A percentile compares a stretch with the other conserved stretches of the same genome.
Conservation (phyloP, 1,284 basidiomycete genomes). For the Grifola frondosa region DNA sequence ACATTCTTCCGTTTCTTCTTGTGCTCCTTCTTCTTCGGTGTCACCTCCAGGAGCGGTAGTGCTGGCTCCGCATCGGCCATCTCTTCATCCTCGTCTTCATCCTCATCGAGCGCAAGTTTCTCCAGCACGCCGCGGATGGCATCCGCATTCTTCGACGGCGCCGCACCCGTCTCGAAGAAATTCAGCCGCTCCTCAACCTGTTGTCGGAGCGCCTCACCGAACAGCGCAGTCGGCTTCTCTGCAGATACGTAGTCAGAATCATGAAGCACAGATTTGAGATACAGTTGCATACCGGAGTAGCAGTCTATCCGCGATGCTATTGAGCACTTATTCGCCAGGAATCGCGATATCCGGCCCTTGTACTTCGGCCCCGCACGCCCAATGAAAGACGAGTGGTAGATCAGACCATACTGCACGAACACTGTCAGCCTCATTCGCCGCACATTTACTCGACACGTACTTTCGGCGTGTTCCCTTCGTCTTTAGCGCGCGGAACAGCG, state of each 20-base stretch:
- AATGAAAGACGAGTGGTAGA: conserved; percentile 96
- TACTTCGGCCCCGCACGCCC: conserved; percentile 93
- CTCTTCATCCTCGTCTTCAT: conserved; percentile 66
- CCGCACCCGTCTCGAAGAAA: conserved; percentile 91
- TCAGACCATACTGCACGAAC: conserved; percentile 74
- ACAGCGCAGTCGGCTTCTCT: conserved; percentile 90
- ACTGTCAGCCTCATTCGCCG: neutral
- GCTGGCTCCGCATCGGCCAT: conserved; percentile 47
- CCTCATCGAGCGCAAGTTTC: conserved; percentile 70
- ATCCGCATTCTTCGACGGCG: conserved; percentile 85
- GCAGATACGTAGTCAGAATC: neutral
- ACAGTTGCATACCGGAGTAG: conserved; percentile 68
- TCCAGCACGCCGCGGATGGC: conserved; percentile 88
- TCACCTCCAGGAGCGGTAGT: conserved; percentile 54
- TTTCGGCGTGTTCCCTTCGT: conserved; percentile 99
- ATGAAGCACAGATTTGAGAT: neutral
- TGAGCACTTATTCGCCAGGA: conserved; percentile 98
- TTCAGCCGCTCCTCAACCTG: conserved; percentile 96
- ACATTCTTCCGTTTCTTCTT: conserved; percentile 61
- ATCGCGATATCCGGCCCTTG: conserved; percentile 97
- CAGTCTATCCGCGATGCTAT: conserved; percentile 99
- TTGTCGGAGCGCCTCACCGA: conserved; percentile 89
- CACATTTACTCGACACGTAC: conserved; percentile 39
- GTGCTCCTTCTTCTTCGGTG: conserved; percentile 53
- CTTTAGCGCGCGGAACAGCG: conserved; percentile 96